These are phyloP conservation scores for Sarocladiaceae sp. DNA, from an alignment of 2,329 filamentous ascomycete genomes.

Conservation along the genomic window DNA sequence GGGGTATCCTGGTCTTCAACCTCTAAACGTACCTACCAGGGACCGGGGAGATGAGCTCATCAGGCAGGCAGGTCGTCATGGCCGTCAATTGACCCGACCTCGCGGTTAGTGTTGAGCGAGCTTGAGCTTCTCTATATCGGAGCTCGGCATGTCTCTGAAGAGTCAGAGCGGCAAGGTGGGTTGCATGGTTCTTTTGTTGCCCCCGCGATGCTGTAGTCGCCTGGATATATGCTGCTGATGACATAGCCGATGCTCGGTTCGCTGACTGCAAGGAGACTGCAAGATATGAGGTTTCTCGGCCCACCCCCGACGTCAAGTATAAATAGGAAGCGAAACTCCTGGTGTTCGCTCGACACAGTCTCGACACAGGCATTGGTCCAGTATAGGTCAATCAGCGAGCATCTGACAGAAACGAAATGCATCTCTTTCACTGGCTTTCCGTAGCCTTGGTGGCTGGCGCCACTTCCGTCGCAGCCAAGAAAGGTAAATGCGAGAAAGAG, in stretches of 20 bases:
- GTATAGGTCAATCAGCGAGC: too few species aligned
- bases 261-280: too few species aligned
- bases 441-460: background rate
- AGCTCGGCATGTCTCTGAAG: conserved; percentile 2
- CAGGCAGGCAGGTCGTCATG: background rate
- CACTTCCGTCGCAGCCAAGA: background rate
- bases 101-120: background rate
- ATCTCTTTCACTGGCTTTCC: conserved; percentile 4
- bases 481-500: background rate
- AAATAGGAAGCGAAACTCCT: too few species aligned
- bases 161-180: background rate
- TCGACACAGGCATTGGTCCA: too few species aligned
- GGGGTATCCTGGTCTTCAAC: background rate
- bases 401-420: too few species aligned
- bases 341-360: too few species aligned
- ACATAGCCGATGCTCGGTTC: too few species aligned
- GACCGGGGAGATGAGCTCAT: background rate
- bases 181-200: background rate
- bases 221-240: too few species aligned
- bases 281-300: too few species aligned
- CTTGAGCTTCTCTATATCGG: background rate
- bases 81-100: conserved; percentile 4
- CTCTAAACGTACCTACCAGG: background rate
- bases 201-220: background rate
- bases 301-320: too few species aligned